Conservation (phyloP, 768 basidiomycete species). For the Termitomyces sp. region DNA sequence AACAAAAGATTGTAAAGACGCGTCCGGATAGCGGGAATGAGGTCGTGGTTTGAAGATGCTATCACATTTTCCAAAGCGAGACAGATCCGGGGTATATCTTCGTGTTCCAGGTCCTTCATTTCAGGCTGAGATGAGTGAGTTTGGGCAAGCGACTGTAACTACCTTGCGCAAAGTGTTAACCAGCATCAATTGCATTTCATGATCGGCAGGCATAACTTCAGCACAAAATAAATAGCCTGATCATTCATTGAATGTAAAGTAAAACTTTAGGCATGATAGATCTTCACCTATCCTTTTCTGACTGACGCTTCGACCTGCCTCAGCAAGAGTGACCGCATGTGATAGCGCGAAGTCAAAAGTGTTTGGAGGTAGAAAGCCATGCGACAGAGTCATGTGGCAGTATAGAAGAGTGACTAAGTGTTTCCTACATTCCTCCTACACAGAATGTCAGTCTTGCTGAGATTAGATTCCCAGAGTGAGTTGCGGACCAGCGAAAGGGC, state of each 20-base stretch:
- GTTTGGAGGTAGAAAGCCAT: constrained; percentile 35
- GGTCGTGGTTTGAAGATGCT: constrained; percentile 54
- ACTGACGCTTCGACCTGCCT: constrained; percentile 53
- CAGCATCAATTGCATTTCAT: constrained; percentile 78
- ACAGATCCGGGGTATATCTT: constrained; percentile 50
- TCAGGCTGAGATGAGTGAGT: neutral
- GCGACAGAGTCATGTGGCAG: constrained; percentile 49
- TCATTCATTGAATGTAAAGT: neutral
- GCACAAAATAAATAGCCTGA: constrained; percentile 77
- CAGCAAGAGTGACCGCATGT: constrained; percentile 74
- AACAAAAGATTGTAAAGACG: constrained; percentile 62
- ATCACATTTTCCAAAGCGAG: constrained; percentile 71
- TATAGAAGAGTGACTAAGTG: constrained; percentile 66
- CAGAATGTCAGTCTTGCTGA: constrained; percentile 12
- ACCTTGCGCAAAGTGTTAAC: constrained; percentile 86
- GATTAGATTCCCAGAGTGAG: constrained; percentile 1
- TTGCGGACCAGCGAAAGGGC: constrained; percentile 50
- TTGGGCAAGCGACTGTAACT: neutral
- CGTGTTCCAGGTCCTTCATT: constrained; percentile 66
- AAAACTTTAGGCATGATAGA: neutral
- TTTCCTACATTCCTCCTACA: constrained; percentile 62
- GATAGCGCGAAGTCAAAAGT: constrained; percentile 67
- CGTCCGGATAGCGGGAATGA: constrained; percentile 71
- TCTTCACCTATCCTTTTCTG: constrained; percentile 66
- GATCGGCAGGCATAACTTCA: constrained; percentile 60